Evolutionary conservation across 805 yeast genomes (phyloP).

Genomic region (Cyberlindnera misumaiensis): DNA sequence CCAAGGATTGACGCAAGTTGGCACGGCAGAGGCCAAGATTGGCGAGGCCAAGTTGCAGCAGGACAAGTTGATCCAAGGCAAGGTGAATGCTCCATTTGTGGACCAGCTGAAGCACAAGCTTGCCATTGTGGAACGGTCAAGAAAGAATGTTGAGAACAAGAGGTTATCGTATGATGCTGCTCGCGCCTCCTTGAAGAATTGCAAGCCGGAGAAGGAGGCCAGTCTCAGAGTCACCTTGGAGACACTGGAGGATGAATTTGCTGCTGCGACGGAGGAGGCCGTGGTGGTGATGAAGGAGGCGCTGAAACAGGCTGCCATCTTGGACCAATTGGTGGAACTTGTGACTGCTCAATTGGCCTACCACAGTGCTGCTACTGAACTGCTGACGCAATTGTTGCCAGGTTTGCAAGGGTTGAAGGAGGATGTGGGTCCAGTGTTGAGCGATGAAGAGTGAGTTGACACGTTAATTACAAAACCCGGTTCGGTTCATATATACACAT

Average conservation of each 20-base stretch:
- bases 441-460: constrained; percentile 22
- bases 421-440: constrained; percentile 28
- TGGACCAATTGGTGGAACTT: constrained; percentile 60
- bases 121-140: constrained; percentile 57
- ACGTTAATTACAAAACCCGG: too few relatives aligned
- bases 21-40: constrained; percentile 63
- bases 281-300: constrained; percentile 77
- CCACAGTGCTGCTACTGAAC: constrained; percentile 67
- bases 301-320: constrained; percentile 61
- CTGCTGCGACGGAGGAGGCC: constrained; percentile 84
- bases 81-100: constrained; percentile 61
- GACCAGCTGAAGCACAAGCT: constrained; percentile 57
- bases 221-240: constrained; percentile 72
- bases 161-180: constrained; percentile 77
- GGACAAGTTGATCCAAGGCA: constrained; percentile 62
- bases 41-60: constrained; percentile 81
- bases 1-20: constrained; percentile 57
- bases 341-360: constrained; percentile 75
- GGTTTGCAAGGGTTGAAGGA: constrained; percentile 56
- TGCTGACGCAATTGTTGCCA: constrained; percentile 57
- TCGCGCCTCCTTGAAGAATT: constrained; percentile 44
- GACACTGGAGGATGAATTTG: constrained; percentile 82
- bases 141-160: constrained; percentile 70
- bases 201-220: constrained; percentile 61
- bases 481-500: too few relatives aligned